Evolutionary conservation across 1,284 basidiomycete genomes (phyloP).

Genomic region (Pseudozyma pruni): DNA sequence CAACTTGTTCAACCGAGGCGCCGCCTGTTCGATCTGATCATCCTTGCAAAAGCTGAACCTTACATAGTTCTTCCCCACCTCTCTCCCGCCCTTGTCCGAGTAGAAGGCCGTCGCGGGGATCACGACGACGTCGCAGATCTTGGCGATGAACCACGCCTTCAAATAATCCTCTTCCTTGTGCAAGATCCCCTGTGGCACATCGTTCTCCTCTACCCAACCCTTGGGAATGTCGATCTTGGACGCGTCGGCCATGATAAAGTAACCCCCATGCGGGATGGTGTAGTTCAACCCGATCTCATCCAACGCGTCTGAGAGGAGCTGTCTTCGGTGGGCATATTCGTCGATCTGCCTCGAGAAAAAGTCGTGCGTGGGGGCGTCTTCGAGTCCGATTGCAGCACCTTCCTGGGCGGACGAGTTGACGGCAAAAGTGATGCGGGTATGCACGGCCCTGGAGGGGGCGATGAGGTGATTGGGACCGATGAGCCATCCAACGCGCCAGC

Average conservation of each 20-base stretch:
- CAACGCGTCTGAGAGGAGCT: conserved; percentile 79
- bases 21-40: conserved; percentile 58
- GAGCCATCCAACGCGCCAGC: conserved; percentile 97
- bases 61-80: conserved; percentile 56
- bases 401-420: conserved; percentile 87
- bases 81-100: conserved; percentile 39
- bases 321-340: conserved; percentile 84
- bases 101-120: conserved; percentile 66
- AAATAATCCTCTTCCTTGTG: conserved; percentile 88
- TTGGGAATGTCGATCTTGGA: conserved; percentile 83
- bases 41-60: conserved; percentile 66
- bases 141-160: conserved; percentile 71
- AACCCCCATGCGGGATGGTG: conserved; percentile 59
- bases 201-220: conserved; percentile 82
- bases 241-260: conserved; percentile 75
- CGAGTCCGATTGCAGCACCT: conserved; percentile 72
- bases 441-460: conserved; percentile 84
- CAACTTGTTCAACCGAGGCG: conserved; percentile 49
- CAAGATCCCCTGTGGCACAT: conserved; percentile 79
- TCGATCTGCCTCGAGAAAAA: conserved; percentile 83
- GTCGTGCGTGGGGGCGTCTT: conserved; percentile 74
- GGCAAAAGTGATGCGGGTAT: conserved; percentile 94
- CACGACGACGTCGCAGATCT: conserved; percentile 61
- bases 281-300: conserved; percentile 88
- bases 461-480: conserved; percentile 87